Conservation (phyloP, 768 basidiomycete genomes). For the Termitomyces sp. region DNA sequence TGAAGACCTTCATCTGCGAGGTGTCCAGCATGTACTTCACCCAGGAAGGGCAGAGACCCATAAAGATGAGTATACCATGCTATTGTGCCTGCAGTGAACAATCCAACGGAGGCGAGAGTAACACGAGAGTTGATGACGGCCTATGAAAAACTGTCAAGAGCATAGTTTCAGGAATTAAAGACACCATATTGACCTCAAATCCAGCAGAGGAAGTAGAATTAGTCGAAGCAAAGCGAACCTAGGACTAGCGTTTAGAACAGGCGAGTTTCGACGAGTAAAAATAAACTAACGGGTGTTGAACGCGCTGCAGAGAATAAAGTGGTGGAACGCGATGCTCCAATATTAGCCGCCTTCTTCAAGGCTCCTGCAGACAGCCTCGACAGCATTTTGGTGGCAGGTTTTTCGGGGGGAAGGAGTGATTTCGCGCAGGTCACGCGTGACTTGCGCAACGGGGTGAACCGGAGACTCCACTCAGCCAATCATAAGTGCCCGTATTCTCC, state of each 20-base stretch:
- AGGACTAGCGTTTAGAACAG: constrained; percentile 18
- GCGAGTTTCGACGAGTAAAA: constrained; percentile 7
- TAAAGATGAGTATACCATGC: constrained; percentile 97
- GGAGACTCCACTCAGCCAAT: constrained; percentile 33
- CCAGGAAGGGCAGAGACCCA: constrained; percentile 83
- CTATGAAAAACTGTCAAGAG: constrained; percentile 26
- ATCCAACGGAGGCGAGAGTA: constrained; percentile 68
- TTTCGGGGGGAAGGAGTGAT: constrained; percentile 35
- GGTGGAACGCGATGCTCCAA: constrained; percentile 40
- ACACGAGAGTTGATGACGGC: constrained; percentile 64
- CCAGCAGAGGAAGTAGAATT: constrained; percentile 48
- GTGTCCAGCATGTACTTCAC: constrained; percentile 89
- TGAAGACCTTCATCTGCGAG: constrained; percentile 94
- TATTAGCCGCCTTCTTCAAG: constrained; percentile 51
- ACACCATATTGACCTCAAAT: constrained; percentile 50
- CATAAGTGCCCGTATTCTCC: constrained; percentile 18
- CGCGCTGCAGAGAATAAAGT: constrained; percentile 36
- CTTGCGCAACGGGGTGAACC: constrained; percentile 40
- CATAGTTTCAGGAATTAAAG: background rate
- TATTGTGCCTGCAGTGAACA: constrained; percentile 80
- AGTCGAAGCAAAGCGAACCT: constrained; percentile 73
- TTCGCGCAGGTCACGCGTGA: constrained; percentile 40
- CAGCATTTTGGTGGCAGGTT: constrained; percentile 63
- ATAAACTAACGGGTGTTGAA: constrained; percentile 40
- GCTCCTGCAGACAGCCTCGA: constrained; percentile 75